Percentiles rank a stretch among this genome's conserved stretches.
Evolutionary conservation across 805 yeast genomes (phyloP).

Genomic region (Candida ovalis): DNA sequence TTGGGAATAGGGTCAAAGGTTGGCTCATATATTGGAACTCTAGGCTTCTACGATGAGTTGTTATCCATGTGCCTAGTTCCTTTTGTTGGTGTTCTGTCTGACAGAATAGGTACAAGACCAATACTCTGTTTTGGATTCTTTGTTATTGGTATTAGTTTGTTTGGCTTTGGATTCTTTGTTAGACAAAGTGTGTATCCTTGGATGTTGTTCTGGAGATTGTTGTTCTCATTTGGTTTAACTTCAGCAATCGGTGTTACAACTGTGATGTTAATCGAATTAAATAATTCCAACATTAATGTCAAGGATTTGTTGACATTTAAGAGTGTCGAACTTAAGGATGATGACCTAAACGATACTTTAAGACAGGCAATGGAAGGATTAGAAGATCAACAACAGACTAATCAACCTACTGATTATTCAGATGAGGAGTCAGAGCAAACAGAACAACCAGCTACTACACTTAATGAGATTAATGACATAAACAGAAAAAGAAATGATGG

Average conservation of each 20-base stretch:
- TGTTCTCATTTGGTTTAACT: constrained; percentile 62
- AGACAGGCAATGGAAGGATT: constrained; percentile 19
- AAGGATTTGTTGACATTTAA: constrained; percentile 20
- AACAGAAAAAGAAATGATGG: constrained; percentile 41
- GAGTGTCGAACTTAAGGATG: constrained; percentile 3
- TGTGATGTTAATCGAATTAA: constrained; percentile 46
- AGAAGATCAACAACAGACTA: constrained; percentile 3
- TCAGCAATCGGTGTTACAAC: constrained; percentile 42
- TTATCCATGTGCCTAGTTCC: constrained; percentile 53
- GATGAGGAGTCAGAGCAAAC: constrained; percentile 11
- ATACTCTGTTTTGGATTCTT: constrained; percentile 46
- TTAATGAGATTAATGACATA: constrained; percentile 17
- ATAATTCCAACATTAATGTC: constrained; percentile 39
- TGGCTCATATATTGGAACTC: constrained; percentile 45
- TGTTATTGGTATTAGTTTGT: constrained; percentile 43
- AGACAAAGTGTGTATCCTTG: constrained; percentile 42
- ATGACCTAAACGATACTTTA: constrained; percentile 7
- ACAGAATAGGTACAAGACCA: constrained; percentile 57
- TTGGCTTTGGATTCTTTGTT: constrained; percentile 45
- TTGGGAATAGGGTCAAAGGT: constrained; percentile 25
- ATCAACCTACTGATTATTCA: constrained; percentile 6
- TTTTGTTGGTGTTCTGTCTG: constrained; percentile 58
- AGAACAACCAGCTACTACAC: constrained; percentile 3
- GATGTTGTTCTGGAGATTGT: constrained; percentile 44
- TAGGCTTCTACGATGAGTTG: constrained; percentile 59